Evolutionary conservation across 2,329 filamentous ascomycete genomes (phyloP), one percentile per base, ranked within the genome.

Genomic region (Rhynchosporium secalis): DNA sequence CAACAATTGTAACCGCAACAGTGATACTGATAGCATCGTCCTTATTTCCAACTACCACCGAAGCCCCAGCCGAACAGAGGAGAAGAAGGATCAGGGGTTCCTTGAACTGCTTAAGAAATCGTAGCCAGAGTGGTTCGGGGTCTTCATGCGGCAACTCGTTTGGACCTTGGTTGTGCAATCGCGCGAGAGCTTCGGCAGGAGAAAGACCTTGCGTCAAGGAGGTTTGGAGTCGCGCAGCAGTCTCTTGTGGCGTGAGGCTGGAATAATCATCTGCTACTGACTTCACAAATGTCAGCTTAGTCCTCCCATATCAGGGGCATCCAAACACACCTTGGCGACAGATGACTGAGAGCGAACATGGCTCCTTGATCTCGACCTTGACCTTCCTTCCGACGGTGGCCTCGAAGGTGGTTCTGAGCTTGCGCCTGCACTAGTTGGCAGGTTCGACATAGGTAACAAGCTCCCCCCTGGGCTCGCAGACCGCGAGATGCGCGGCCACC

Each of bases 21-120:
- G 94, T 90, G 72, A 99, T 99, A 76, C 94, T 98, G 71, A 99
- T 79, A 5, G 94, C 94, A 78, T 99, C 96, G 71, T 98, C 94
- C 73, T 88, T 87, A 73, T 99, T 99, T 57, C 93, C 92, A 76
- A 99, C 89, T 48, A 98, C 77, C 55, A 98, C 85, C 0, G 94
- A 98, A 45, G 96, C 89, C 20, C 84, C 88, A 0, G 95, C 94
- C 3, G 95, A 98, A 6, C 86, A 90, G 28, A 99, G 84, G 15
- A 99, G 83, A n/a, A 99, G 83, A 28, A 98, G 77, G 66, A 99
- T 99, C 60, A 99, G 80, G 0, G 95, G 94, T 74, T 99, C 95
- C 73, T 96, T 92, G 75, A 99, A 99, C 73, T 99, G 95, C 76
- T 96, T 96, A 64, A 96, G 75, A 72, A 99, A 99, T 63, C 95